Evolutionary conservation across 2,329 filamentous ascomycete species (phyloP).

Genomic region (Fusarium coicis): DNA sequence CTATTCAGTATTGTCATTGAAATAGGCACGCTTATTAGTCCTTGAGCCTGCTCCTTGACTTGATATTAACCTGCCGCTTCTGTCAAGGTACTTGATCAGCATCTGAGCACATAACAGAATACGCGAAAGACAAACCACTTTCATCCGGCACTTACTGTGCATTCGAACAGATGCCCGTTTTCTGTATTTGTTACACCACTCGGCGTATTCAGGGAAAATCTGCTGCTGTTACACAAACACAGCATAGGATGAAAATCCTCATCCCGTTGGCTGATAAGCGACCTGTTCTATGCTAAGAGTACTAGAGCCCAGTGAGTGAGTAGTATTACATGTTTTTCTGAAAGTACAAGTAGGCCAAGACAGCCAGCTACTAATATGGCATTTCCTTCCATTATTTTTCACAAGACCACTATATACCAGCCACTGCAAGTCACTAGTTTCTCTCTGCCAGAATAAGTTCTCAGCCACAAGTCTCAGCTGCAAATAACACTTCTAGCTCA

Average conservation of each 20-base stretch:
- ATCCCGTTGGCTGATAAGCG: neutral
- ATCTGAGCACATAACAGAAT: too few species aligned
- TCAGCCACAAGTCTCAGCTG: too few species aligned
- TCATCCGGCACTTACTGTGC: too few species aligned
- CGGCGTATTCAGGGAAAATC: neutral
- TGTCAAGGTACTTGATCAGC: too few species aligned
- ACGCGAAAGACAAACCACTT: too few species aligned
- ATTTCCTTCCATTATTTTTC: neutral
- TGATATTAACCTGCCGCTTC: too few species aligned
- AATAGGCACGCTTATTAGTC: too few species aligned
- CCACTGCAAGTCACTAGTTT: too few species aligned
- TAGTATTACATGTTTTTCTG: neutral
- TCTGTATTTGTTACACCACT: neutral
- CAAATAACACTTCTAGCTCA: too few species aligned
- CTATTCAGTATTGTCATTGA: too few species aligned
- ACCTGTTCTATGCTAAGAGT: neutral
- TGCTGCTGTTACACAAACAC: neutral
- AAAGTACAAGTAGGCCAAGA: neutral
- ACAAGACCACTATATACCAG: neutral
- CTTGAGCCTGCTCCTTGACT: too few species aligned
- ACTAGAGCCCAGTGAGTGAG: rapidly evolving
- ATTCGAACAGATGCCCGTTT: neutral
- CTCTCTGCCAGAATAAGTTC: too few species aligned
- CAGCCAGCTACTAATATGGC: neutral
- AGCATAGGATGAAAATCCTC: neutral